These are phyloP conservation scores for Phyllachora maydis DNA, from an alignment of 2,329 filamentous ascomycete species.

Conservation along the genomic window DNA sequence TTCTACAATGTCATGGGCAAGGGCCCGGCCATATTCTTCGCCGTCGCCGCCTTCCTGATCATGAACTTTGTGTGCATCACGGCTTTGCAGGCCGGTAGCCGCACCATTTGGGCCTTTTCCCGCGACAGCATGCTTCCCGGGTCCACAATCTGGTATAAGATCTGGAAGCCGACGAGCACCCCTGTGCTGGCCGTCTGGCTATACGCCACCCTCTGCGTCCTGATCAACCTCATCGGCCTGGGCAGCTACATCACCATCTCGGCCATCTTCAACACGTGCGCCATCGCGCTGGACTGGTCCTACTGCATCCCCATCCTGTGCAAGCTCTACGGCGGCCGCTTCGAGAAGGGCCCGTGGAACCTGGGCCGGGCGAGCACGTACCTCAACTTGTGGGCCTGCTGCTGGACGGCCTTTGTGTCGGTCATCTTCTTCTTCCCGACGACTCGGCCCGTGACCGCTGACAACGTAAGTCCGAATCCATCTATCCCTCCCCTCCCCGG, in stretches of 20 bases:
- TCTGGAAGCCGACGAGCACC: constrained; percentile 24
- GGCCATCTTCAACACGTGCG: constrained; percentile 31
- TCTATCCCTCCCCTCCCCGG: no score
- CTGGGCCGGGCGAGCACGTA: constrained; percentile 18
- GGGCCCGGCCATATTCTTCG: constrained; percentile 28
- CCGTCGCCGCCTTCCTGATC: constrained; percentile 32
- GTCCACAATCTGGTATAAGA: constrained; percentile 24
- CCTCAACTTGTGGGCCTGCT: constrained; percentile 25
- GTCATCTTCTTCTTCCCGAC: constrained; percentile 33
- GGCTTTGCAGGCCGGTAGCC: constrained; percentile 28
- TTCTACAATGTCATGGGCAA: constrained; percentile 36
- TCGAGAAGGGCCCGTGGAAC: constrained; percentile 29
- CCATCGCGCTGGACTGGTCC: constrained; percentile 31
- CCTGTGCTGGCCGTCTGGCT: constrained; percentile 34
- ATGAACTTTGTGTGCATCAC: constrained; percentile 38
- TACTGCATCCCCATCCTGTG: constrained; percentile 35
- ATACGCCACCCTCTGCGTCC: constrained; percentile 28
- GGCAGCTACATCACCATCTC: constrained; percentile 29
- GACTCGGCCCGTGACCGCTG: constrained; percentile 19
- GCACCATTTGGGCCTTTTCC: constrained; percentile 32
- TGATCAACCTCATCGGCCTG: constrained; percentile 36
- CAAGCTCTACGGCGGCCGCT: constrained; percentile 25
- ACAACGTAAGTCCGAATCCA: constrained; percentile 12
- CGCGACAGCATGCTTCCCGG: constrained; percentile 27
- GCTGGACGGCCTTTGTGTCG: constrained; percentile 29